Conservation (phyloP, 768 basidiomycete genomes). For the Boletus fagicola region DNA sequence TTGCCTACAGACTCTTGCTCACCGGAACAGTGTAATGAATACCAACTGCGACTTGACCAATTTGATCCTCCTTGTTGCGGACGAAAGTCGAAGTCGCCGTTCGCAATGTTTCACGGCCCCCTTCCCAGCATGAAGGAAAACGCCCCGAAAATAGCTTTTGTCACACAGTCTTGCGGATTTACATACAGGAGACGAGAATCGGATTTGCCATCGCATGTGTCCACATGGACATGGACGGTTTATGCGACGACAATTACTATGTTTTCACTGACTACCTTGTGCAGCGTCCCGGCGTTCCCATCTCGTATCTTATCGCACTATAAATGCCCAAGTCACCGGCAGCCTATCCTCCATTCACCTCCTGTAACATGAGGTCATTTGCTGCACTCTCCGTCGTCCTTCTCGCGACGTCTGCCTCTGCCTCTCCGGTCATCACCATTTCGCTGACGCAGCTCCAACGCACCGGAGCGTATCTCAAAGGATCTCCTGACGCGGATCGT, state of each 20-base stretch:
- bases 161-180: not conserved
- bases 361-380: conserved; percentile 13
- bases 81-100: not conserved
- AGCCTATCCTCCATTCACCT: not conserved
- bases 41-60: not conserved
- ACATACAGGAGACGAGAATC: not conserved
- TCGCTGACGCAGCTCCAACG: conserved; percentile 14
- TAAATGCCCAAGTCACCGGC: conserved; percentile 1
- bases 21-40: not conserved
- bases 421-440: conserved; percentile 1
- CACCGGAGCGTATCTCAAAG: conserved; percentile 15
- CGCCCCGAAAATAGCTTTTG: not conserved
- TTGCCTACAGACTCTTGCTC: not conserved
- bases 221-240: not conserved
- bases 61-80: too few relatives aligned
- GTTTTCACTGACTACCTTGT: not conserved
- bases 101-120: not conserved
- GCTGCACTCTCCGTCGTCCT: conserved; percentile 3
- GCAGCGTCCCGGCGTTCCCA: not conserved
- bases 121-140: not conserved
- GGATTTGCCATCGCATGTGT: not conserved
- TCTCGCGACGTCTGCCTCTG: conserved; percentile 8
- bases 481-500: conserved; percentile 18
- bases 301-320: not conserved
- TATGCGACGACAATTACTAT: not conserved